Evolutionary conservation across 148 eudicot genomes (phyloP).

Genomic region (Hydrangea macrophylla): DNA sequence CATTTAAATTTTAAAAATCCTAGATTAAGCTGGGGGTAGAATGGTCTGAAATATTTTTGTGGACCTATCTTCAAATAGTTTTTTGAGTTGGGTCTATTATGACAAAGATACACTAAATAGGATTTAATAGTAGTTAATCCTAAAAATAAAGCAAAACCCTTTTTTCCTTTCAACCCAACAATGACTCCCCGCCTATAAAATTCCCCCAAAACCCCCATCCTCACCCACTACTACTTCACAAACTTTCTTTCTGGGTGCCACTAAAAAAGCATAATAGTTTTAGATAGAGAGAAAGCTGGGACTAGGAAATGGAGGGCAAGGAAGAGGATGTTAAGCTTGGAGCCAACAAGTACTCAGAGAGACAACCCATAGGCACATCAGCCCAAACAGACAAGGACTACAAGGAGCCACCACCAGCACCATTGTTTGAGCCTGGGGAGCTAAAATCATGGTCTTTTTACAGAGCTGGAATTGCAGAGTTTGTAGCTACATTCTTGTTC

Average conservation of each 20-base stretch:
- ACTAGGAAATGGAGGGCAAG: slow-evolving; percentile 37
- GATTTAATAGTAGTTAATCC: not conserved
- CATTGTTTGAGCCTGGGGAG: slow-evolving; percentile 45
- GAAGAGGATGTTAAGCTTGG: slow-evolving; percentile 51
- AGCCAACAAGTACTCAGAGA: slow-evolving; percentile 46
- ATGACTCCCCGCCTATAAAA: not conserved
- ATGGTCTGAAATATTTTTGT: too few relatives aligned
- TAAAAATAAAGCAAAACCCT: not conserved
- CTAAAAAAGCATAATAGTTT: not conserved
- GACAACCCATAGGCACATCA: slow-evolving; percentile 46
- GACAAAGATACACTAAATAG: not conserved
- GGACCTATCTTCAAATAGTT: too few relatives aligned
- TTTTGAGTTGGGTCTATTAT: too few relatives aligned
- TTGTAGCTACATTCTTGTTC: slow-evolving; percentile 50
- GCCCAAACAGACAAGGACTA: slow-evolving; percentile 48
- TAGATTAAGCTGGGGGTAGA: too few relatives aligned
- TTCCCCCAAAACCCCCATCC: not conserved
- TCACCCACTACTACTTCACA: not conserved
- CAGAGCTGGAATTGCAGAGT: slow-evolving; percentile 53
- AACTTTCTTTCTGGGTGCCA: not conserved
- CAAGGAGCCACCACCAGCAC: slow-evolving; percentile 52
- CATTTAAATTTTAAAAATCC: too few relatives aligned
- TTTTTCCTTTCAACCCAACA: not conserved
- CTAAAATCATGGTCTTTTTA: slow-evolving; percentile 44
- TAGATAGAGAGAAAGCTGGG: not conserved